Conservation (phyloP, 108 stramenopile genomes). For the Cyclotella choctawhatcheeana region DNA sequence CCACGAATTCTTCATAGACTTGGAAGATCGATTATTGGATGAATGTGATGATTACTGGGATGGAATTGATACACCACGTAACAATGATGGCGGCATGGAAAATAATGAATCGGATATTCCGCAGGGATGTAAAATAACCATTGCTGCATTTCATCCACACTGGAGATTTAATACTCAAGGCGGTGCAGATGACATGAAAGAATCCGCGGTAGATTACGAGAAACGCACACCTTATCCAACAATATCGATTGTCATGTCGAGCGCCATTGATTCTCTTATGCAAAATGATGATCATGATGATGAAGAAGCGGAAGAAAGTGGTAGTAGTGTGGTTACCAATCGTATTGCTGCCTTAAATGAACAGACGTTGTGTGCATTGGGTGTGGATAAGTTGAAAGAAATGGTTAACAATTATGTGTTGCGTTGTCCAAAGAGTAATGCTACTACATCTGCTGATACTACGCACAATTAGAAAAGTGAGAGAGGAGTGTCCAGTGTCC, state of each 20-base stretch:
- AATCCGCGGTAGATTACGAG: slow-evolving; percentile 56
- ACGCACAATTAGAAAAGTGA: too few relatives aligned
- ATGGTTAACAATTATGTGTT: slow-evolving; percentile 34
- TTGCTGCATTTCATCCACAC: slow-evolving; percentile 80
- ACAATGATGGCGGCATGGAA: not conserved
- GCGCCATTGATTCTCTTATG: slow-evolving; percentile 58
- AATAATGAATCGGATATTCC: not conserved
- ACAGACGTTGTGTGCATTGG: slow-evolving; percentile 44
- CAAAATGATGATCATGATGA: slow-evolving; percentile 9
- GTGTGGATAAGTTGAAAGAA: slow-evolving; percentile 40
- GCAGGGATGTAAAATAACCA: slow-evolving; percentile 57
- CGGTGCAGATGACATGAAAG: not conserved
- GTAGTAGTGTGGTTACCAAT: slow-evolving; percentile 41
- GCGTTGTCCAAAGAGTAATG: not conserved
- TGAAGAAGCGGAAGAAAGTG: not conserved
- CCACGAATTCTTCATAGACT: slow-evolving; percentile 65
- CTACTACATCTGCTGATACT: too few relatives aligned
- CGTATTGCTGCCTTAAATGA: slow-evolving; percentile 67
- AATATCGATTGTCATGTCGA: slow-evolving; percentile 66
- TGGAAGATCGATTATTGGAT: slow-evolving; percentile 67
- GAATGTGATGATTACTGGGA: slow-evolving; percentile 55
- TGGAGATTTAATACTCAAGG: slow-evolving; percentile 58
- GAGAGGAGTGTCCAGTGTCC: too few relatives aligned
- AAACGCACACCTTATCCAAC: slow-evolving; percentile 76
- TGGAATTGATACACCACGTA: slow-evolving; percentile 6